A percentile compares a stretch with the other conserved stretches of the same genome.
These are phyloP conservation scores for Rubroshorea leprosula DNA, from an alignment of 345 rosid genomes.

Conservation along the genomic window DNA sequence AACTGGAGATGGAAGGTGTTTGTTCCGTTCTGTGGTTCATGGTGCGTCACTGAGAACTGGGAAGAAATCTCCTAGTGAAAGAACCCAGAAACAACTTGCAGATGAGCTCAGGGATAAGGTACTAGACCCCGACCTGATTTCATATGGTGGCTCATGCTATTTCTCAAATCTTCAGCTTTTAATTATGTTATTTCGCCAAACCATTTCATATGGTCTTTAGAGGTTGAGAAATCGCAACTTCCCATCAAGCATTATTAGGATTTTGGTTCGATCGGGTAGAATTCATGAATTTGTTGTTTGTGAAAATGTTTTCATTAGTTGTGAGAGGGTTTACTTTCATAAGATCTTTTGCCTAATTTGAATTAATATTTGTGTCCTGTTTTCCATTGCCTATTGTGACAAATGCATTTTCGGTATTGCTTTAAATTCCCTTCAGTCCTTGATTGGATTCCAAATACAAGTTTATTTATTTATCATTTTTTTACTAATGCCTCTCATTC, in stretches of 20 bases:
- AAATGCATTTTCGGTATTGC: not conserved
- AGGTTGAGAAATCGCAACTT: too few relatives aligned
- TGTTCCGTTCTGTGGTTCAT: conserved; percentile 61
- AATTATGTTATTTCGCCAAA: not conserved
- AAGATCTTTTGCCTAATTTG: not conserved
- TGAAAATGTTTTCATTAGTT: not conserved
- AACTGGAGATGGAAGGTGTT: conserved; percentile 67
- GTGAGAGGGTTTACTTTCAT: not conserved
- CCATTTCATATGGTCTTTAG: not conserved
- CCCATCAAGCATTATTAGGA: not conserved
- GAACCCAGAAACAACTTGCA: conserved; percentile 48
- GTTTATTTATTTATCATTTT: too few relatives aligned
- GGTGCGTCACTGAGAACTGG: conserved; percentile 50
- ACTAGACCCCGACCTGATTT: not conserved
- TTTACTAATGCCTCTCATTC: not conserved
- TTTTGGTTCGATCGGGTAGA: not conserved
- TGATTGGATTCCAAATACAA: too few relatives aligned
- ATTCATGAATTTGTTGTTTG: not conserved
- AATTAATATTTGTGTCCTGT: not conserved
- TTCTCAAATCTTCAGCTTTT: not conserved
- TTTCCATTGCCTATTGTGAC: not conserved
- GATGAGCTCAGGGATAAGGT: conserved; percentile 63
- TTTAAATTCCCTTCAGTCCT: not conserved
- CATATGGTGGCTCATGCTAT: not conserved
- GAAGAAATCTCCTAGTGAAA: conserved; percentile 49